Percentiles rank a stretch among this genome's conserved stretches.
These are phyloP conservation scores for Scheffersomyces stambukii DNA, from an alignment of 1,139 yeast genomes.

Conservation along the genomic window DNA sequence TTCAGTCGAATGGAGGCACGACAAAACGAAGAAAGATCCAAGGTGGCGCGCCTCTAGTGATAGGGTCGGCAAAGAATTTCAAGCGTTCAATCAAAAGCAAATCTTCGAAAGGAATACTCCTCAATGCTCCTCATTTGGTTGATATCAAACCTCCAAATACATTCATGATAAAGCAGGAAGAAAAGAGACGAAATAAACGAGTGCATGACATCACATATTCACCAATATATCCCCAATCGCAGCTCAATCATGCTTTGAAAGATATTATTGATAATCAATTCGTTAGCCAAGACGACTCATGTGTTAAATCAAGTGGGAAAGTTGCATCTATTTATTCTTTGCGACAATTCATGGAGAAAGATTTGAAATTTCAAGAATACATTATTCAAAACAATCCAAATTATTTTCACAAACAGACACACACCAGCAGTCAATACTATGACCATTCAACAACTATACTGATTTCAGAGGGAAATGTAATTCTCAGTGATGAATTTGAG, in stretches of 20 bases:
- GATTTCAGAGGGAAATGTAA: constrained; percentile 14
- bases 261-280: constrained; percentile 14
- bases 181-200: constrained; percentile 15
- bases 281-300: constrained; percentile 27
- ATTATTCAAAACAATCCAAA: constrained; percentile 19
- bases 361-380: constrained; percentile 37
- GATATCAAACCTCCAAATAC: constrained; percentile 29
- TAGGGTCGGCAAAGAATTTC: constrained; percentile 46
- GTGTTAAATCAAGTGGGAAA: constrained; percentile 22
- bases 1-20: constrained; percentile 4
- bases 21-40: constrained; percentile 6
- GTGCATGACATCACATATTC: constrained; percentile 15
- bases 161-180: constrained; percentile 13
- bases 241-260: constrained; percentile 22
- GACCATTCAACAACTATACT: constrained; percentile 2
- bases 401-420: constrained; percentile 14
- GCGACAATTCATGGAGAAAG: constrained; percentile 51
- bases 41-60: constrained; percentile 21
- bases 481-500: constrained; percentile 34
- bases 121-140: constrained; percentile 38
- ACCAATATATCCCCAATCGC: constrained; percentile 25
- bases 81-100: constrained; percentile 43
- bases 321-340: constrained; percentile 43
- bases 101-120: constrained; percentile 45
- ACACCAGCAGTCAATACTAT: constrained; percentile 2